Percentiles rank a stretch among this genome's conserved stretches.
Evolutionary conservation across 1,284 basidiomycete genomes (phyloP).

Genomic region (Rugiboletus extremiorientalis): DNA sequence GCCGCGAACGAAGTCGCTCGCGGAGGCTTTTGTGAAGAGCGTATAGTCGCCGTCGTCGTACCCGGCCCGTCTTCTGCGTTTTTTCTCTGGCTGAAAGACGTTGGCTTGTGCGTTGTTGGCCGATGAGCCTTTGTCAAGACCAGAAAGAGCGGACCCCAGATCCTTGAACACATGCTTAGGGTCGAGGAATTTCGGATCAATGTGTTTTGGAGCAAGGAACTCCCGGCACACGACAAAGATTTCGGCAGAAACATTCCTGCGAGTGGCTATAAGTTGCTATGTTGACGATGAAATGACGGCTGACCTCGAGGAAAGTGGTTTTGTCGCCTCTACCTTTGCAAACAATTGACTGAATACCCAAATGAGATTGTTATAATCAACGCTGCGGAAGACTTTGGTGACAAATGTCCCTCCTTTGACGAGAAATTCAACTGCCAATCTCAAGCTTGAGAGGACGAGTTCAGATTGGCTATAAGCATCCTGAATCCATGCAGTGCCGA

Average conservation of each 20-base stretch:
- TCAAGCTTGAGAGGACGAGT: conserved; percentile 93
- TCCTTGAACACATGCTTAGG: conserved; percentile 99
- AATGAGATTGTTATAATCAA: conserved; percentile 97
- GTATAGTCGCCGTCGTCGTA: conserved; percentile 96
- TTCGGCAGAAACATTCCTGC: conserved; percentile 97
- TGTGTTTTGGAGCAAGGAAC: conserved; percentile 92
- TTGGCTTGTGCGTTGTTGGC: conserved; percentile 74
- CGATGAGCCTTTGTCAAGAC: conserved; percentile 49
- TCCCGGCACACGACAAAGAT: conserved; percentile 99
- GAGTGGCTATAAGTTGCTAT: not conserved
- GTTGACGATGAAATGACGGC: conserved; percentile 19
- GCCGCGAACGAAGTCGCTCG: conserved; percentile 73
- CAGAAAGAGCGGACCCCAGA: conserved; percentile 52
- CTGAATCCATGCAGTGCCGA: conserved; percentile 99
- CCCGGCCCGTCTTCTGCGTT: conserved; percentile 89
- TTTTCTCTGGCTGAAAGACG: conserved; percentile 98
- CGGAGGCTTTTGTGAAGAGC: conserved; percentile 77
- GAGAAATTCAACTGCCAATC: conserved; percentile 96
- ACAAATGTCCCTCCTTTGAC: conserved; percentile 94
- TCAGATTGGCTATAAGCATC: conserved; percentile 98
- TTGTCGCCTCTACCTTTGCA: conserved; percentile 96
- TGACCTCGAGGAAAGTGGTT: conserved; percentile 95
- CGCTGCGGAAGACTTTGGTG: conserved; percentile 98
- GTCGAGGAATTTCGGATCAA: conserved; percentile 98
- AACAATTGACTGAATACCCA: conserved; percentile 99